Percentiles rank a stretch among this genome's conserved stretches.
phyloP scores from a whole-genome alignment of 2,329 filamentous ascomycete genomes.

The Neofusicoccum laricinum region DNA sequence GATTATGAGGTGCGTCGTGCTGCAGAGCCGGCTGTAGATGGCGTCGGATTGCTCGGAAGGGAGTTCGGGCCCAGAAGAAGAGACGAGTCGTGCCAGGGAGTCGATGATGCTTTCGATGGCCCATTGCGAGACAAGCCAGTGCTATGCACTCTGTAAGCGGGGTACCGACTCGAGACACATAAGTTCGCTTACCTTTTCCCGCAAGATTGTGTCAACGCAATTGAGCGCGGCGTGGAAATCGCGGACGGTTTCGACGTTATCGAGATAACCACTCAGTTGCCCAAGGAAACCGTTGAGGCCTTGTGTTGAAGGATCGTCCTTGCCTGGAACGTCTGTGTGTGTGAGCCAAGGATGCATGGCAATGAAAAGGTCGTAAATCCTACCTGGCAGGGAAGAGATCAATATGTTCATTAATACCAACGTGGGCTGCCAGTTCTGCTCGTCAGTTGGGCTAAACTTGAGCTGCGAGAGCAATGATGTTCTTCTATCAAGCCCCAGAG shows the following conservation, averaged over 20 bases:
- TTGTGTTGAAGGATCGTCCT: conserved; percentile 3
- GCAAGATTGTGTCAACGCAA: conserved; percentile 28
- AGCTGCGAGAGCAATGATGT: conserved; percentile 6
- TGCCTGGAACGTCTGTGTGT: conserved; percentile 4
- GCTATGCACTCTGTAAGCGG: conserved; percentile 20
- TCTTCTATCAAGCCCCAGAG: neutral
- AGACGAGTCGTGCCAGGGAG: conserved; percentile 33
- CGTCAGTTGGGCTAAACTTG: neutral
- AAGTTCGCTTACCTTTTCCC: conserved; percentile 17
- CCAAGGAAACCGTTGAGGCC: conserved; percentile 5
- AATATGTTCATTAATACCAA: conserved; percentile 10
- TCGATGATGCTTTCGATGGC: conserved; percentile 41
- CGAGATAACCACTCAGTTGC: conserved; percentile 6
- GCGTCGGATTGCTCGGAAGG: conserved; percentile 29
- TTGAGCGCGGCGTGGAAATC: conserved; percentile 16
- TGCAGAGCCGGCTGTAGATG: conserved; percentile 55
- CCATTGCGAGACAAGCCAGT: conserved; percentile 43
- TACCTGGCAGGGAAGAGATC: conserved; percentile 13
- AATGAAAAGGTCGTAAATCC: neutral
- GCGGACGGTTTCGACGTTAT: conserved; percentile 1
- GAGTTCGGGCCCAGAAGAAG: conserved; percentile 30
- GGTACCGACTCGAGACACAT: neutral
- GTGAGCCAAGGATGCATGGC: neutral
- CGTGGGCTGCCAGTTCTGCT: neutral
- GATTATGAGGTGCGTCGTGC: conserved; percentile 51